Evolutionary conservation across 2,329 filamentous ascomycete genomes (phyloP), one percentile per base, ranked within the genome.

Genomic region (Blumeria hordei): DNA sequence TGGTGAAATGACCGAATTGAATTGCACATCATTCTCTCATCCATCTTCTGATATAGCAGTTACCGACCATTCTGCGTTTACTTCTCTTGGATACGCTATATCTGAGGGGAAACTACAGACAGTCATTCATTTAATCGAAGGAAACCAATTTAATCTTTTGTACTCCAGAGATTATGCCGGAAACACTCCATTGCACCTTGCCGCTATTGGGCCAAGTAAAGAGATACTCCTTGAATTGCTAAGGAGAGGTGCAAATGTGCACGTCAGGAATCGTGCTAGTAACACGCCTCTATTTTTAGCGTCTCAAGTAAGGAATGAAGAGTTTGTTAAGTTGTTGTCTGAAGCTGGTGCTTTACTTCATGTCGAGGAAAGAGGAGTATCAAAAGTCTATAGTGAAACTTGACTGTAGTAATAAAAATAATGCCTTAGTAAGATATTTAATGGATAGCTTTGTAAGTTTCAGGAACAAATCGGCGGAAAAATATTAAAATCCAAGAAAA

Each of bases 241-340:
- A 11, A 69, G 69, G 44, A 70, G 73, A 18, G 80, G 80, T 7
- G 78, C 77, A n/a, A 80, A 78, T 62, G 80, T 84, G 6, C 80
- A 84, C 64, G 72, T 73, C 44, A 69, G 80, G 44, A 84, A 83
- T 65, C 68, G 73, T 51, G 80, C 77, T 9, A 74, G 80, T 60
- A 80, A 81, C 64, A 82, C 79, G 3, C 76, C 80, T 9, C 69
- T 84, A 11, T 82, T 77, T 62, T 68, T 83, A 11, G 80, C 80
- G 5, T 72, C 73, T 59, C 71, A 78, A 64, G 72, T 72, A 41
- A 76, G 76, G 3, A 75, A 75, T 53, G 66, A 68, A 4, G 74
- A 72, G 55, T 74, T 72, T 55, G 75, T 76, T 0, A 66, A 68
- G 53, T 62, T 83, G 56, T 65, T 84, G 47, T 71, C 69, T 56